Conservation (phyloP, 352 stramenopile genomes). For the Pythium dissotocum region DNA sequence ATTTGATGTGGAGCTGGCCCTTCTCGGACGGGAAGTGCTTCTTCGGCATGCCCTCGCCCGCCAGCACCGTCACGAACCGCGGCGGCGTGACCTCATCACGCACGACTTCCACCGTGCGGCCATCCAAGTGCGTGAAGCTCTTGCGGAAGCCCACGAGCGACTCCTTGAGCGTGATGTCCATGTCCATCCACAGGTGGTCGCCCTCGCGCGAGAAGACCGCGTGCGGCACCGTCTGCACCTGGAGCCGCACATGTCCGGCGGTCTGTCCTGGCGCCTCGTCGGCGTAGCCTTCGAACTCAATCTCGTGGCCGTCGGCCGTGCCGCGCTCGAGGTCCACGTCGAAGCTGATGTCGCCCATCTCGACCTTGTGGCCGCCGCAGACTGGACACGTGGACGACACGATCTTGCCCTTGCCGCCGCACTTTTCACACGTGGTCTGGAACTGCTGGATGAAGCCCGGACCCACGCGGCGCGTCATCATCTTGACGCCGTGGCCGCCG, state of each 20-base stretch:
- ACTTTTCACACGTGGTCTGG: constrained; percentile 89
- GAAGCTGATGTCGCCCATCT: constrained; percentile 94
- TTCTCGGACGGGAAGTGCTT: constrained; percentile 85
- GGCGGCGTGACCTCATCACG: constrained; percentile 90
- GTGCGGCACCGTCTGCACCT: constrained; percentile 87
- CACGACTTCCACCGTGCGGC: constrained; percentile 86
- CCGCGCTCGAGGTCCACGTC: constrained; percentile 96
- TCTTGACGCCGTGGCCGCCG: constrained; percentile 93
- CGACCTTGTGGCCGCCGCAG: constrained; percentile 78
- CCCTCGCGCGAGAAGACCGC: constrained; percentile 91
- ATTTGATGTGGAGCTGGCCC: constrained; percentile 94
- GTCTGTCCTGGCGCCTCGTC: constrained; percentile 90
- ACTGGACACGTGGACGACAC: constrained; percentile 92
- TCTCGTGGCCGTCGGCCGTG: constrained; percentile 90
- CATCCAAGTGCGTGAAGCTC: constrained; percentile 93
- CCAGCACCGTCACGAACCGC: constrained; percentile 88
- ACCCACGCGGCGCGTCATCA: constrained; percentile 67
- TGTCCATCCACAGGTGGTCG: constrained; percentile 95
- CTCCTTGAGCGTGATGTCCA: constrained; percentile 95
- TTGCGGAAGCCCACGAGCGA: constrained; percentile 94
- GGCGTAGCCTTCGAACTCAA: constrained; percentile 93
- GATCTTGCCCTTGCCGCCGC: constrained; percentile 91
- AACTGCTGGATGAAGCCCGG: constrained; percentile 88
- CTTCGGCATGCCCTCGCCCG: constrained; percentile 95
- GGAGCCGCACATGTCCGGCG: constrained; percentile 92